Percentiles rank a stretch among this genome's conserved stretches.
These are phyloP conservation scores for Ciborinia camelliae DNA, from an alignment of 2,329 filamentous ascomycete species.

Conservation along the genomic window DNA sequence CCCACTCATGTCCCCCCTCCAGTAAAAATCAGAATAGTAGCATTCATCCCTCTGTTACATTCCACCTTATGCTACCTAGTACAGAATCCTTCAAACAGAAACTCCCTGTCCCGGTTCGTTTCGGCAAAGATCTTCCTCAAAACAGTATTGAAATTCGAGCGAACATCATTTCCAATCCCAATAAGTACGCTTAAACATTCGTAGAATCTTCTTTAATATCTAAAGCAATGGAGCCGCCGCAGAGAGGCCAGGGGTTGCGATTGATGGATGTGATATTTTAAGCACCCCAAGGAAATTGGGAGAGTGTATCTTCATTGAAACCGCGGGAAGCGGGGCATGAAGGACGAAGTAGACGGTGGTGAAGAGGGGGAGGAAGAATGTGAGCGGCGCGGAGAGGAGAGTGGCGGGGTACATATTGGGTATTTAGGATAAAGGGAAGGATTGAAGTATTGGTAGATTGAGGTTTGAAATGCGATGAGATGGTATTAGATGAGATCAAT, in stretches of 20 bases:
- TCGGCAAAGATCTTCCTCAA: conserved; percentile 28
- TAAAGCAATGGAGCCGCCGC: conserved; percentile 50
- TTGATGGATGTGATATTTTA: conserved; percentile 42
- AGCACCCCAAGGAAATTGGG: conserved; percentile 45
- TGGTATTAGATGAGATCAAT: background rate
- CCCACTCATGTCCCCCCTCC: conserved; percentile 52
- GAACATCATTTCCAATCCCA: conserved; percentile 28
- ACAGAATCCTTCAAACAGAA: conserved; percentile 63
- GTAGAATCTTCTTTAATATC: conserved; percentile 47
- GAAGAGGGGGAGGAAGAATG: conserved; percentile 34
- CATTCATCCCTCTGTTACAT: conserved; percentile 55
- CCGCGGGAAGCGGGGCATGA: conserved; percentile 51
- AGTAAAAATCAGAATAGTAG: conserved; percentile 69
- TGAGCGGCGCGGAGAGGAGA: conserved; percentile 38
- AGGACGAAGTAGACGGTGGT: conserved; percentile 56
- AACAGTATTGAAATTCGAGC: conserved; percentile 32
- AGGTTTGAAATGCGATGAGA: background rate
- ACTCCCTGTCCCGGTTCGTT: conserved; percentile 43
- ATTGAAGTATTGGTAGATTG: background rate
- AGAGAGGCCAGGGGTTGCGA: conserved; percentile 49
- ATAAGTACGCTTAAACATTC: conserved; percentile 32
- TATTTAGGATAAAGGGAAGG: background rate
- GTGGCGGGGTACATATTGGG: background rate
- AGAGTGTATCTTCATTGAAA: conserved; percentile 42
- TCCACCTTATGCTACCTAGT: conserved; percentile 42